Evolutionary conservation across 2,329 filamentous ascomycete species (phyloP).

Genomic region (Dactylellina drechsleri): DNA sequence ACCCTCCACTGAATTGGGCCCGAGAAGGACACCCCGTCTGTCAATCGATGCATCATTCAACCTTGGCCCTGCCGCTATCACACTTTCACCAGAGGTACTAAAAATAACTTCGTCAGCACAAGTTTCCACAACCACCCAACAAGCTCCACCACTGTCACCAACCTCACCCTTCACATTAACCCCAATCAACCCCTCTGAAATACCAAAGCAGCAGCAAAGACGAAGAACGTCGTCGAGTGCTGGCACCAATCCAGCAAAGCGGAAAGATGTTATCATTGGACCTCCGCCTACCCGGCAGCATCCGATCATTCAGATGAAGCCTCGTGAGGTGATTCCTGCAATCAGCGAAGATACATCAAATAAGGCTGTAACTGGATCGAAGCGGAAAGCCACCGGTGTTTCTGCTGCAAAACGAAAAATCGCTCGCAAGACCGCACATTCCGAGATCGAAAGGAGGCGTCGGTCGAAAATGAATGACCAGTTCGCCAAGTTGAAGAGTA

Average conservation of each 20-base stretch:
- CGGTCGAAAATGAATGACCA: constrained; percentile 99
- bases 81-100: constrained; percentile 65
- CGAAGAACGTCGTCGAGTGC: constrained; percentile 58
- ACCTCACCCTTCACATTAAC: constrained; percentile 49
- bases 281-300: constrained; percentile 90
- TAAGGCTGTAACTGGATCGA: constrained; percentile 54
- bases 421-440: constrained; percentile 94
- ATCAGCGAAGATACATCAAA: constrained; percentile 40
- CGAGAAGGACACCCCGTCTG: constrained; percentile 73
- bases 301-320: constrained; percentile 99
- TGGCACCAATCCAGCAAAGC: constrained; percentile 63
- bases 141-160: constrained; percentile 45
- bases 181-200: constrained; percentile 41
- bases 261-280: constrained; percentile 80
- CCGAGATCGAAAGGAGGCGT: constrained; percentile 86
- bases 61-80: constrained; percentile 58
- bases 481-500: constrained; percentile 88
- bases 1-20: constrained; percentile 81
- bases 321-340: constrained; percentile 63
- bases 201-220: constrained; percentile 46
- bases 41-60: constrained; percentile 73
- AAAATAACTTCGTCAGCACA: constrained; percentile 66
- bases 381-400: constrained; percentile 57
- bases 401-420: constrained; percentile 87
- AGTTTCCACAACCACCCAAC: constrained; percentile 18